A percentile compares a stretch with the other conserved stretches of the same genome.
phyloP scores from a whole-genome alignment of 2,329 filamentous ascomycete species.

The Trichoderma oligosporum region DNA sequence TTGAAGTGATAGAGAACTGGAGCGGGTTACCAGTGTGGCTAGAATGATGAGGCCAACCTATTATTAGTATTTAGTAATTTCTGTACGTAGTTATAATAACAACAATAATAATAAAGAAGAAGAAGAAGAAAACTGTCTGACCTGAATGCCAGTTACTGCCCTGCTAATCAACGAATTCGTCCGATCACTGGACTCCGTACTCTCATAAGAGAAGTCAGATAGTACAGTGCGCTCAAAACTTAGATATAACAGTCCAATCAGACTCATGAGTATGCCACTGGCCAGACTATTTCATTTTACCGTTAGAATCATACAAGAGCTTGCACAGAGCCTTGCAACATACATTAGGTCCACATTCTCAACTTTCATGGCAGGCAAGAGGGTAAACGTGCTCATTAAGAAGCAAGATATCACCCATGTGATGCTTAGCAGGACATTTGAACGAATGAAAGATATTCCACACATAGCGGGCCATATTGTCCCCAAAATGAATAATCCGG shows the following conservation, averaged over 20 bases:
- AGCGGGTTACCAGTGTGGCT: constrained; percentile 80
- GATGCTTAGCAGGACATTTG: constrained; percentile 59
- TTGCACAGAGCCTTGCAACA: constrained; percentile 28
- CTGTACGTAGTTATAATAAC: neutral
- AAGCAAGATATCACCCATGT: constrained; percentile 76
- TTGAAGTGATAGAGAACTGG: constrained; percentile 79
- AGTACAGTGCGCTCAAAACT: constrained; percentile 66
- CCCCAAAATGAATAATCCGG: constrained; percentile 70
- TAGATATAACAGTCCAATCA: constrained; percentile 73
- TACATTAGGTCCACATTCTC: constrained; percentile 76
- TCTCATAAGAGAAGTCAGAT: constrained; percentile 38
- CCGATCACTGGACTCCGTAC: constrained; percentile 22
- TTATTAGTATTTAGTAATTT: neutral
- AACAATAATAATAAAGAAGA: too few relatives aligned
- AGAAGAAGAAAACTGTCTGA: constrained; percentile 31
- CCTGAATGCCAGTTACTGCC: constrained; percentile 62
- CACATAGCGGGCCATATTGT: constrained; percentile 75
- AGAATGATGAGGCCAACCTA: constrained; percentile 73
- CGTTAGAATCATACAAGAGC: constrained; percentile 18
- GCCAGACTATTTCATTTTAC: constrained; percentile 49
- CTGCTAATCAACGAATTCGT: constrained; percentile 49
- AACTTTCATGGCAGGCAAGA: constrained; percentile 80
- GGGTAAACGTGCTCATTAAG: constrained; percentile 84
- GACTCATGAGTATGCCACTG: constrained; percentile 74
- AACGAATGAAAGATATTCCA: constrained; percentile 66